Conservation (phyloP, 352 stramenopile species). For the Phytophthora fragariaefolia region DNA sequence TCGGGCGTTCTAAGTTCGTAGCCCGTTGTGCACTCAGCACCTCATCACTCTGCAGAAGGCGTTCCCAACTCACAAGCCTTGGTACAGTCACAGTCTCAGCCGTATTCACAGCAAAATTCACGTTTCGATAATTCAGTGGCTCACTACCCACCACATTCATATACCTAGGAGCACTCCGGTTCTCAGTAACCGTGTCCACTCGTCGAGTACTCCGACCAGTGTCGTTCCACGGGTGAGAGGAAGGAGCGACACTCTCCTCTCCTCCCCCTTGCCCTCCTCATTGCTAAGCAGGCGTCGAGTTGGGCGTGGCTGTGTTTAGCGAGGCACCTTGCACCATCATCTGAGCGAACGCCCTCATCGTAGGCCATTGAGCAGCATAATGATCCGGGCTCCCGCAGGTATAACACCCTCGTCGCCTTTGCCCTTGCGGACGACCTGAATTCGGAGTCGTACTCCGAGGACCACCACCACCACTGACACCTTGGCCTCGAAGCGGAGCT, state of each 20-base stretch:
- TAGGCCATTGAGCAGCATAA: background rate
- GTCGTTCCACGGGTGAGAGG: background rate
- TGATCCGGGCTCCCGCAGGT: background rate
- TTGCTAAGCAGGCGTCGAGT: background rate
- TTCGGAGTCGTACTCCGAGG: background rate
- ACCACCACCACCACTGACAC: background rate
- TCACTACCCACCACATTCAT: background rate
- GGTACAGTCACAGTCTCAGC: background rate
- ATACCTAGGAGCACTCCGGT: background rate
- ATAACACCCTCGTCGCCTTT: no score
- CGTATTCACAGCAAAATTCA: background rate
- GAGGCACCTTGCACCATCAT: background rate
- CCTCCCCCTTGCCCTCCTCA: background rate
- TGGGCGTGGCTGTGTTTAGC: background rate
- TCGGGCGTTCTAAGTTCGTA: background rate
- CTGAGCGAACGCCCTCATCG: background rate
- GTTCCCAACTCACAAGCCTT: background rate
- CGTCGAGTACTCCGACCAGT: no score
- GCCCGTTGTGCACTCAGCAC: background rate
- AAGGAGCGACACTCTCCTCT: slow-evolving; percentile 1
- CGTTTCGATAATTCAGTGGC: background rate
- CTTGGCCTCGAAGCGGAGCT: background rate
- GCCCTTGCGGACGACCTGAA: no score
- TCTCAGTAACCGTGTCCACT: no score
- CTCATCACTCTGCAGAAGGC: background rate